These are phyloP conservation scores for Ceratonia siliqua DNA, from an alignment of 306 rosid species.

Conservation along the genomic window DNA sequence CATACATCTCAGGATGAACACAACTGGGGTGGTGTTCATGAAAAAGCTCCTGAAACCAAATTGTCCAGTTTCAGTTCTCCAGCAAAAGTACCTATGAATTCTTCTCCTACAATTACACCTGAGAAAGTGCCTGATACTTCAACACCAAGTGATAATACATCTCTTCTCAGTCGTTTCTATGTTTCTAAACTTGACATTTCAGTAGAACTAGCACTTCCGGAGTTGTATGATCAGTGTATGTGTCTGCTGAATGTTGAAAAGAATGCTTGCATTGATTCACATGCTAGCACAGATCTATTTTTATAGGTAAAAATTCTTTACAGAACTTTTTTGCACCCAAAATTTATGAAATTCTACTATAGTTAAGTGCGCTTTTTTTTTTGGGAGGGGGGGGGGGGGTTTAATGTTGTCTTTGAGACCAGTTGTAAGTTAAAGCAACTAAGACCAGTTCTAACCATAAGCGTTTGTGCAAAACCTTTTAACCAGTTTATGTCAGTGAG, in stretches of 20 bases:
- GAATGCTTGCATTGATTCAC: slow-evolving; percentile 47
- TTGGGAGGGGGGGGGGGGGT: neutral
- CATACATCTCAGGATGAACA: slow-evolving; percentile 63
- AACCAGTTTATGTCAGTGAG: neutral
- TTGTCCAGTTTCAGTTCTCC: slow-evolving; percentile 54
- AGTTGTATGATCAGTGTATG: slow-evolving; percentile 71
- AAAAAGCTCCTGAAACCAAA: slow-evolving; percentile 60
- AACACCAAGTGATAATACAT: slow-evolving; percentile 44
- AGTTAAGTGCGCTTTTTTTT: neutral
- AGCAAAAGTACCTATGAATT: slow-evolving; percentile 48
- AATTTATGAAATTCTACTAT: neutral
- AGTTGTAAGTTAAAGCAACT: neutral
- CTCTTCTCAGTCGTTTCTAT: slow-evolving; percentile 65
- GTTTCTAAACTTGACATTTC: slow-evolving; percentile 94
- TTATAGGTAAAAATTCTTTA: slow-evolving; percentile 55
- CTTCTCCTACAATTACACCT: slow-evolving; percentile 37
- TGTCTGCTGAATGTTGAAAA: slow-evolving; percentile 52
- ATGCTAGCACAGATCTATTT: slow-evolving; percentile 43
- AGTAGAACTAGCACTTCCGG: slow-evolving; percentile 58
- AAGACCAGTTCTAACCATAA: neutral
- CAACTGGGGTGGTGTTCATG: slow-evolving; percentile 40
- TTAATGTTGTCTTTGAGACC: neutral
- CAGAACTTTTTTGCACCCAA: slow-evolving; percentile 3
- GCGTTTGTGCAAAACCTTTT: neutral
- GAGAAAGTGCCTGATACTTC: slow-evolving; percentile 53